phyloP scores from a whole-genome alignment of 441 rosid species.

The Pelargonium myrrhifolium region DNA sequence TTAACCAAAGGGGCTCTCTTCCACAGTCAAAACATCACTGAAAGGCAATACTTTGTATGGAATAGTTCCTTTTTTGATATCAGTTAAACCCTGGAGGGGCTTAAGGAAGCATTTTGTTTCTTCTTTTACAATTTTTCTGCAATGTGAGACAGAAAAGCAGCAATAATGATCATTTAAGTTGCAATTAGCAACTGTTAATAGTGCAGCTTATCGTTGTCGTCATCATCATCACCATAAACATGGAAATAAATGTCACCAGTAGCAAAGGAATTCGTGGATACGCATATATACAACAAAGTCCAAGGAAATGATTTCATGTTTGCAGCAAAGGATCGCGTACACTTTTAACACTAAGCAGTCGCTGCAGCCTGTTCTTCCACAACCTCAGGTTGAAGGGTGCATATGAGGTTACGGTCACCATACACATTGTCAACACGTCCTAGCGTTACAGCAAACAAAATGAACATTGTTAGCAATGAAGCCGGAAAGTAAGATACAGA shows the following conservation, averaged over 20 bases:
- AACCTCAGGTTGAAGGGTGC: conserved; percentile 65
- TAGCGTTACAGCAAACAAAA: conserved; percentile 20
- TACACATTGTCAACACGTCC: conserved; percentile 95
- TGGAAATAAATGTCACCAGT: conserved; percentile 21
- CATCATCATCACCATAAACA: not conserved
- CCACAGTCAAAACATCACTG: too few species aligned
- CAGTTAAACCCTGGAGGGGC: too few species aligned
- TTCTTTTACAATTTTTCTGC: too few species aligned
- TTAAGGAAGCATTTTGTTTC: too few species aligned
- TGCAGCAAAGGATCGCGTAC: too few species aligned
- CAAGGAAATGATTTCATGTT: conserved; percentile 7
- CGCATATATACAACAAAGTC: conserved; percentile 18
- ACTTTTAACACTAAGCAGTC: conserved; percentile 35
- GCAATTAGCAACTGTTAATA: conserved; percentile 29
- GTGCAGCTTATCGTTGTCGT: conserved; percentile 19
- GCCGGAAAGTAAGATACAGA: not conserved
- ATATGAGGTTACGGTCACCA: conserved; percentile 86
- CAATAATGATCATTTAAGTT: conserved; percentile 22
- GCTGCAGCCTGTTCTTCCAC: conserved; percentile 84
- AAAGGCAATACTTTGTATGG: too few species aligned
- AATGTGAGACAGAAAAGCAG: not conserved
- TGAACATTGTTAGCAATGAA: not conserved
- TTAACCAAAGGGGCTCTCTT: too few species aligned
- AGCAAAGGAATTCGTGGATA: conserved; percentile 18
- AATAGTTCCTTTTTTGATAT: too few species aligned